phyloP scores from a whole-genome alignment of 352 stramenopile genomes.

The Globisporangium cylindrosporum region DNA sequence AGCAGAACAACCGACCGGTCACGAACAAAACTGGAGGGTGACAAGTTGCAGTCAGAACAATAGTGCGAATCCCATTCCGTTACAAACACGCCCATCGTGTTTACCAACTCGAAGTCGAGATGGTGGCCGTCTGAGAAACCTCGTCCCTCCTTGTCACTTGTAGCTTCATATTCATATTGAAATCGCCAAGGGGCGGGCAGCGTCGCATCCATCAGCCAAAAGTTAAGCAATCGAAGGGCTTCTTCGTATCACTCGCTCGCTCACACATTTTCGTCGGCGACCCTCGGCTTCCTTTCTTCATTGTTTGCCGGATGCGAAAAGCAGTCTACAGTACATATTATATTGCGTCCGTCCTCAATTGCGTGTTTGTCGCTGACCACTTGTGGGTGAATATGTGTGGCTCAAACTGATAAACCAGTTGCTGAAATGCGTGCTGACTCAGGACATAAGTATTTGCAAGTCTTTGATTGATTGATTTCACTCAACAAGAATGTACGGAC shows the following conservation, averaged over 20 bases:
- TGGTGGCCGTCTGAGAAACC: no score
- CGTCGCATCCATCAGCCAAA: no score
- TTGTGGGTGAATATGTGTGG: background rate
- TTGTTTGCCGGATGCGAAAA: background rate
- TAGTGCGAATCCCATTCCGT: background rate
- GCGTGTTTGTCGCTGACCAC: background rate
- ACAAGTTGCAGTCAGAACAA: background rate
- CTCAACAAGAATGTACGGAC: background rate
- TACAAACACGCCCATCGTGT: background rate
- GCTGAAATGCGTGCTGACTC: background rate
- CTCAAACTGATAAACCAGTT: background rate
- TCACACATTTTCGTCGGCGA: no score
- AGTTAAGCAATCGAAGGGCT: no score
- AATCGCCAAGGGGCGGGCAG: no score
- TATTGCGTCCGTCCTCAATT: background rate
- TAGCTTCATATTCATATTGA: no score
- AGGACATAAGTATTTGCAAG: background rate
- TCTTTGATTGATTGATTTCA: background rate
- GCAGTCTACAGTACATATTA: background rate
- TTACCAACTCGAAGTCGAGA: no score
- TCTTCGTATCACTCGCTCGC: no score
- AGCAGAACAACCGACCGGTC: no score
- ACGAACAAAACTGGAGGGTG: background rate
- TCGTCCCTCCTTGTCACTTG: background rate
- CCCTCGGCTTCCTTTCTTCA: no score